These are phyloP conservation scores for Emericellopsis terricola DNA, from an alignment of 495 filamentous ascomycete species.

Conservation along the genomic window DNA sequence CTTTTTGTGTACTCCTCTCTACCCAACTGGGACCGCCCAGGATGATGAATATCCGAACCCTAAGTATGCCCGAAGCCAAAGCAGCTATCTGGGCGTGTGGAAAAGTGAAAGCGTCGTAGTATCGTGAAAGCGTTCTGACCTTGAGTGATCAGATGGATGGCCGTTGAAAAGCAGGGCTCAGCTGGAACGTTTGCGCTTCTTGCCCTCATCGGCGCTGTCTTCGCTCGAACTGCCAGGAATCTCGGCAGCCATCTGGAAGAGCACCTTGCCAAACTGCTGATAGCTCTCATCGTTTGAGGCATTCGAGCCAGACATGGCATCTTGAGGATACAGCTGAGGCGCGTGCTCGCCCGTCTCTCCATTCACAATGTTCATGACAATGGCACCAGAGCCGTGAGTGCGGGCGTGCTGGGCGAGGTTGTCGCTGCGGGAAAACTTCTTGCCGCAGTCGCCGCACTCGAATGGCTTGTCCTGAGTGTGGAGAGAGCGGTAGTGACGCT, in stretches of 20 bases:
- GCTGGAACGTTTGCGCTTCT: conserved; percentile 63
- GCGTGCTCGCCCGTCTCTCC: conserved; percentile 39
- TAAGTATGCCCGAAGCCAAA: too few relatives aligned
- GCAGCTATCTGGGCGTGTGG: too few relatives aligned
- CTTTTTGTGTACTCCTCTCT: too few relatives aligned
- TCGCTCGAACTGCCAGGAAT: conserved; percentile 41
- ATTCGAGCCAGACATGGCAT: conserved; percentile 2
- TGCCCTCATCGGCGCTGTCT: conserved; percentile 37
- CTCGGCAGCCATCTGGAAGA: conserved; percentile 60
- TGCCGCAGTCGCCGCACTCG: conserved; percentile 90
- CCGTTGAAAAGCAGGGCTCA: too few relatives aligned
- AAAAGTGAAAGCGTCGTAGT: too few relatives aligned
- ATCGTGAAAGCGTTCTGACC: too few relatives aligned
- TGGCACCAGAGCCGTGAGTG: conserved; percentile 78
- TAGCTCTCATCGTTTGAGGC: conserved; percentile 8
- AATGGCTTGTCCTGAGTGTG: conserved; percentile 99
- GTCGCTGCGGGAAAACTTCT: conserved; percentile 97
- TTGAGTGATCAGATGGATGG: too few relatives aligned
- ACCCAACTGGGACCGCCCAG: too few relatives aligned
- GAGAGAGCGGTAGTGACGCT: conserved; percentile 95
- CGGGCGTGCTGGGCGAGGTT: conserved; percentile 93
- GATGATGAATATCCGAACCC: too few relatives aligned
- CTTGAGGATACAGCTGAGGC: conserved; percentile 22
- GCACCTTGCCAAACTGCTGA: conserved; percentile 31
- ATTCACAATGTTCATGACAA: conserved; percentile 77